Conservation (phyloP, 2,329 filamentous ascomycete species). For the Harringtonia aguacate region DNA sequence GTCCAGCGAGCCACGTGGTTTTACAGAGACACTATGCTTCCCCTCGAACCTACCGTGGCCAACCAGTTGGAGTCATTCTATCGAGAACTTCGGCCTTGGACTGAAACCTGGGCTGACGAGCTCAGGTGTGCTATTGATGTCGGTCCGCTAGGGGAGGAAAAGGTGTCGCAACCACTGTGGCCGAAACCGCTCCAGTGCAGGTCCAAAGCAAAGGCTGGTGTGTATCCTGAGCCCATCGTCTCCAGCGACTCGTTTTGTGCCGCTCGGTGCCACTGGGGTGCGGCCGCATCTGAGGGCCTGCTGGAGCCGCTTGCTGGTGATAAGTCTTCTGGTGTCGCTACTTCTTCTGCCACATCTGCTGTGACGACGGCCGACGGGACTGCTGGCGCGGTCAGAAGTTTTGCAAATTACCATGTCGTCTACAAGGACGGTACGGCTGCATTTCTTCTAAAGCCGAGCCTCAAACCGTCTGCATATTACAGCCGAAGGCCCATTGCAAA, state of each 20-base stretch:
- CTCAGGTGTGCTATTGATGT: constrained; percentile 83
- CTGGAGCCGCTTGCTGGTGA: constrained; percentile 21
- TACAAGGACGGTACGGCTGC: constrained; percentile 71
- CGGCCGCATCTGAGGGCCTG: constrained; percentile 45
- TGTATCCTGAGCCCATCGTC: constrained; percentile 27
- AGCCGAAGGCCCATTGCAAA: constrained; percentile 71
- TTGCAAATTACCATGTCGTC: constrained; percentile 70
- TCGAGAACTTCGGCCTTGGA: constrained; percentile 75
- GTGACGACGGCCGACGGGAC: constrained; percentile 26
- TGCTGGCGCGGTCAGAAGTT: constrained; percentile 39
- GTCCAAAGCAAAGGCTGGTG: constrained; percentile 19
- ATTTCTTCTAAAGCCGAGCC: constrained; percentile 74
- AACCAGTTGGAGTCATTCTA: constrained; percentile 93
- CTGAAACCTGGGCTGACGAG: constrained; percentile 86
- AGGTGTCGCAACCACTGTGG: constrained; percentile 78
- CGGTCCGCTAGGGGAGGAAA: constrained; percentile 81
- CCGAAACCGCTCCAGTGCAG: constrained; percentile 39
- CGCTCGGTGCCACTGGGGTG: constrained; percentile 46
- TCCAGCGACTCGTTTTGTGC: constrained; percentile 49
- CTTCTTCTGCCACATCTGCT: constrained; percentile 16
- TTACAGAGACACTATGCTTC: constrained; percentile 88
- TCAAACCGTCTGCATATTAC: constrained; percentile 78
- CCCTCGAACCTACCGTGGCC: constrained; percentile 72
- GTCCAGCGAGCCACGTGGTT: constrained; percentile 93
- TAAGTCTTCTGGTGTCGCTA: not conserved